A percentile compares a stretch with the other conserved stretches of the same genome.
Conservation (phyloP, 1,284 basidiomycete species). For the Marasmius oreades region DNA sequence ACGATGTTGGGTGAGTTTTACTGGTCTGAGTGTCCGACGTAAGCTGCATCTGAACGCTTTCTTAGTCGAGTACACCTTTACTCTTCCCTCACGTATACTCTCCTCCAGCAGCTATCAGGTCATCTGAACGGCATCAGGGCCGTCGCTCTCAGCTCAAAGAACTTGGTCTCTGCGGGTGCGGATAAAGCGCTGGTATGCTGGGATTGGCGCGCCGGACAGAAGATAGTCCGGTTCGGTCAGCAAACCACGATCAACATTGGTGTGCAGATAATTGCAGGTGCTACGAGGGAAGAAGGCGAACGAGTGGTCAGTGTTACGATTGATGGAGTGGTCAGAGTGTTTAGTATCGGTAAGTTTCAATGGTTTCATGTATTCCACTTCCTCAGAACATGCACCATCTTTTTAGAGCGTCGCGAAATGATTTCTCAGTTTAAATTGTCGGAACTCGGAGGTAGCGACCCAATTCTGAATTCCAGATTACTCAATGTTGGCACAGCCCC, state of each 20-base stretch:
- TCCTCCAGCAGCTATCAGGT: constrained; percentile 80
- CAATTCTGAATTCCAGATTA: constrained; percentile 59
- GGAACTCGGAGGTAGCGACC: constrained; percentile 71
- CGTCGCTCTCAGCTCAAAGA: constrained; percentile 82
- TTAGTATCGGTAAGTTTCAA: constrained; percentile 70
- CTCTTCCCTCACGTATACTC: constrained; percentile 75
- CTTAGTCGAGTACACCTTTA: constrained; percentile 76
- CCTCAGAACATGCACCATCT: constrained; percentile 1
- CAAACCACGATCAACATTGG: constrained; percentile 92
- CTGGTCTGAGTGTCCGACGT: not conserved
- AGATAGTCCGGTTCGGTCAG: constrained; percentile 88
- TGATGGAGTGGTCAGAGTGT: constrained; percentile 87
- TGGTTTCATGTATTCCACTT: not conserved
- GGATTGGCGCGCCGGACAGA: constrained; percentile 83
- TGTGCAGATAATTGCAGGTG: constrained; percentile 71
- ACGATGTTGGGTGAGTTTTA: constrained; percentile 76
- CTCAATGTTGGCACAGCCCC: constrained; percentile 74
- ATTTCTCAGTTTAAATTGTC: constrained; percentile 85
- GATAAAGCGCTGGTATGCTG: constrained; percentile 90
- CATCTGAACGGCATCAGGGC: constrained; percentile 80
- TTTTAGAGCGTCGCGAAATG: constrained; percentile 75
- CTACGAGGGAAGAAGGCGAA: constrained; percentile 59
- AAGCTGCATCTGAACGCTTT: not conserved
- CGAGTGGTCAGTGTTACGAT: constrained; percentile 87
- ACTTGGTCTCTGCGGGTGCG: constrained; percentile 80